These are phyloP conservation scores for Phoenix roebelenii DNA, from an alignment of 176 grass and related monocot genomes.

Conservation along the genomic window DNA sequence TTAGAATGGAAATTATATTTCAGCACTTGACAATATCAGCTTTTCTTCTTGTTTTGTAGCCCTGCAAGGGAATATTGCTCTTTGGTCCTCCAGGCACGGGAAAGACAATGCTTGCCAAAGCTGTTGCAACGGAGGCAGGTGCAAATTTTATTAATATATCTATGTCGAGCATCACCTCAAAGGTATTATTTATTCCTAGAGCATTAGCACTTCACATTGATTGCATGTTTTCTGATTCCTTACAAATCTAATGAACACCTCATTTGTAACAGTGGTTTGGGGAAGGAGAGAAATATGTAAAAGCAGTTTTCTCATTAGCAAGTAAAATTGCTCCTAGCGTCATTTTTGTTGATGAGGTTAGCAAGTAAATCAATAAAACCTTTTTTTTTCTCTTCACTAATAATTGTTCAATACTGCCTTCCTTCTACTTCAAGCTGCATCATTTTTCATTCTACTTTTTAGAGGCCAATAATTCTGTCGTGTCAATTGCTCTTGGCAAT, in stretches of 20 bases:
- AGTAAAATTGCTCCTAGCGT: conserved; percentile 98
- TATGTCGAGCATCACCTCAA: conserved; percentile 98
- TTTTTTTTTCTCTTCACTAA: too few species aligned
- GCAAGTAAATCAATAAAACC: conserved; percentile 1
- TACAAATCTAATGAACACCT: conserved; percentile 16
- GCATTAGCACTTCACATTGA: conserved; percentile 5
- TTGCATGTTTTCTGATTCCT: conserved; percentile 15
- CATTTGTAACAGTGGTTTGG: conserved; percentile 86
- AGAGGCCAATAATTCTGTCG: too few species aligned
- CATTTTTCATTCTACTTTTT: too few species aligned
- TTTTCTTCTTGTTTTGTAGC: conserved; percentile 46
- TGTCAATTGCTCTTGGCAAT: not conserved
- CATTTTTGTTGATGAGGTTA: conserved; percentile 99
- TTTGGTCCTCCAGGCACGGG: conserved; percentile 99
- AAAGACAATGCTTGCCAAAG: conserved; percentile 99
- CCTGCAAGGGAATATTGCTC: conserved; percentile 98
- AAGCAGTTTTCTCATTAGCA: conserved; percentile 94
- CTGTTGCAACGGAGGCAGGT: conserved; percentile 94
- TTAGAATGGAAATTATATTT: too few species aligned
- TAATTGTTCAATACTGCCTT: too few species aligned
- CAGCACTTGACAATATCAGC: not conserved
- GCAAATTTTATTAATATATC: conserved; percentile 99
- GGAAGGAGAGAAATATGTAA: conserved; percentile 97
- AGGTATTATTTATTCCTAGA: conserved; percentile 57
- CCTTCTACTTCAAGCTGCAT: too few species aligned